Evolutionary conservation across 441 rosid species (phyloP).

Genomic region (Syzygium malaccense): DNA sequence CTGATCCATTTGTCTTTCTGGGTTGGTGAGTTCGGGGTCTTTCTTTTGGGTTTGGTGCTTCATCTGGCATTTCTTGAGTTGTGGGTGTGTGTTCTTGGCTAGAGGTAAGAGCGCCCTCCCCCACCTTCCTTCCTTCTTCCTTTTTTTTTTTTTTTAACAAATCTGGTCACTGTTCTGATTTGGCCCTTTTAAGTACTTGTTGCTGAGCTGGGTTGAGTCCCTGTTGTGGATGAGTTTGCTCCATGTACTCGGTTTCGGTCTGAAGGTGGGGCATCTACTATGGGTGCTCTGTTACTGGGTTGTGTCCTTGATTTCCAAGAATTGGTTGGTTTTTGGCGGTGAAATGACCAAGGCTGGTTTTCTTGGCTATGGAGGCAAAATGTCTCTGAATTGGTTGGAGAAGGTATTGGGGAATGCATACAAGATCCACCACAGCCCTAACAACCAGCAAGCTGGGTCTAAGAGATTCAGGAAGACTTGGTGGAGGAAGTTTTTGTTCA

Average conservation of each 20-base stretch:
- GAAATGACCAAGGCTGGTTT: constrained; percentile 37
- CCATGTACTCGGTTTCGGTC: neutral
- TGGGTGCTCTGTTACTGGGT: neutral
- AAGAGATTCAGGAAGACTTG: constrained; percentile 44
- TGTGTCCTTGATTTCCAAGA: constrained; percentile 40
- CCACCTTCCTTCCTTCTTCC: neutral
- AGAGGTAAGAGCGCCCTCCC: neutral
- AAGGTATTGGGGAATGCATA: constrained; percentile 27
- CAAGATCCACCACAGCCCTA: constrained; percentile 48
- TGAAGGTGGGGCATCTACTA: neutral
- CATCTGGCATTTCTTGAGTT: neutral
- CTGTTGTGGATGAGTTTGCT: neutral
- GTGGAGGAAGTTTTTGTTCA: constrained; percentile 53
- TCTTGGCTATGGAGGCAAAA: constrained; percentile 48
- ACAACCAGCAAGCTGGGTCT: constrained; percentile 50
- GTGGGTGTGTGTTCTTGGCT: neutral
- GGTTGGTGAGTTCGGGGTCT: neutral
- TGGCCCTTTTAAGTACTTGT: neutral
- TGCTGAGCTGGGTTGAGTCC: neutral
- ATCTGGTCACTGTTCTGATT: neutral
- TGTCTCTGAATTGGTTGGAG: constrained; percentile 49
- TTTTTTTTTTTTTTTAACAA: neutral
- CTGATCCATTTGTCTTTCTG: neutral
- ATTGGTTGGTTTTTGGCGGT: constrained; percentile 58
- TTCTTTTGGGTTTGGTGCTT: neutral